Evolutionary conservation across 495 filamentous ascomycete species (phyloP), one percentile per base, ranked within the genome.

Genomic region (Penicillium bovifimosum): DNA sequence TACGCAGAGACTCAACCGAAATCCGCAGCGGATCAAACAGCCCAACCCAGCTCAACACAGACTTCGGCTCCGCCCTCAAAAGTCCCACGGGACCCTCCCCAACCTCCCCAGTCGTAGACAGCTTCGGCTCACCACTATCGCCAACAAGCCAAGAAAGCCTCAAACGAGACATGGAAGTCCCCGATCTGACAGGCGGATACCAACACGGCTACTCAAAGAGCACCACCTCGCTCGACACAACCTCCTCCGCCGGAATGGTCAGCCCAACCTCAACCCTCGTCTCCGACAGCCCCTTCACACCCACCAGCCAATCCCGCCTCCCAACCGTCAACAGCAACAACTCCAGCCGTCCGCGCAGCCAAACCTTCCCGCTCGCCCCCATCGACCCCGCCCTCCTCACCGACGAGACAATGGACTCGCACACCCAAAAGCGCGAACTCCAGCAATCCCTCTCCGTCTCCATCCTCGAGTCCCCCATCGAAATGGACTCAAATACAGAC

Each of bases 201-300:
- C 70, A 84, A 76, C 75, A 81, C 24, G 70, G 68, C 20, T 75
- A 85, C 58, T 79, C 80, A 8, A 78, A 80, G 55, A 83, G 78
- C 53, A 73, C 77, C 1, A 78, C 76, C 5, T 81, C 83, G 6
- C 70, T 84, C 14, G 80, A 79, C 33, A 84, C 78, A 34, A 72
- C 71, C 10, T 79, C 80, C 59, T 87, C 89, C 5, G 79, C 79
- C 26, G 86, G 83, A 45, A 83, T 91, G 7, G 80, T 88, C 29
- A 95, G 88, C 59, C 93, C 93, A 38, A 85, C 88, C 2, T 90
- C 91, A 9, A 90, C 92, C 3, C 87, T 95, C 62, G 81, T 95
- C 52, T 84, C 86, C 1, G 85, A 82, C 42, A 86, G 82, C 45
- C 82, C 85, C 11, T 91, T 89, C 58, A 80, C 85, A 28, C 78